These are phyloP conservation scores for Strobilomyces confusus DNA, from an alignment of 768 basidiomycete species.

Conservation along the genomic window DNA sequence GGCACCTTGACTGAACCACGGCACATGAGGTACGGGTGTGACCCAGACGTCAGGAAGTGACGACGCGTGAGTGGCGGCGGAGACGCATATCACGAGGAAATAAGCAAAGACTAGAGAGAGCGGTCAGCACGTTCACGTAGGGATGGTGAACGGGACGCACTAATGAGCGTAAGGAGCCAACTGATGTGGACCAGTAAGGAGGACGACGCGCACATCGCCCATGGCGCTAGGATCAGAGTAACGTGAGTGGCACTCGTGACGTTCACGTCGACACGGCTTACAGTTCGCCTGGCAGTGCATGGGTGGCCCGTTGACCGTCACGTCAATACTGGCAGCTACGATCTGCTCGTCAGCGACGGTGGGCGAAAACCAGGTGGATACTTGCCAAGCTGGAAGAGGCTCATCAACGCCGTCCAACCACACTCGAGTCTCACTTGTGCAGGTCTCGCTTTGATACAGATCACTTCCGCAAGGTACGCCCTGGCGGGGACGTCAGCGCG, in stretches of 20 bases:
- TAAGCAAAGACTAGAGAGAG: slow-evolving; percentile 44
- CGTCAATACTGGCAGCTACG: slow-evolving; percentile 46
- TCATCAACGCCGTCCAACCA: slow-evolving; percentile 48
- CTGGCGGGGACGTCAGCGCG: slow-evolving; percentile 11
- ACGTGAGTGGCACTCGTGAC: slow-evolving; percentile 4
- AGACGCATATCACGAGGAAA: slow-evolving; percentile 49
- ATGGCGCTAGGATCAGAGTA: slow-evolving; percentile 28
- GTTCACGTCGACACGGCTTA: slow-evolving; percentile 21
- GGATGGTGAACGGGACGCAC: slow-evolving; percentile 33
- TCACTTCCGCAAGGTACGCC: slow-evolving; percentile 34
- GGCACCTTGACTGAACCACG: slow-evolving; percentile 48
- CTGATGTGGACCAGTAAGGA: slow-evolving; percentile 43
- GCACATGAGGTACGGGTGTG: slow-evolving; percentile 45
- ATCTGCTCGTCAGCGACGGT: not conserved
- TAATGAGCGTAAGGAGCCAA: slow-evolving; percentile 46
- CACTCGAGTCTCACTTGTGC: slow-evolving; percentile 52
- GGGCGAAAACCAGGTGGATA: not conserved
- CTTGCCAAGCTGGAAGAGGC: slow-evolving; percentile 50
- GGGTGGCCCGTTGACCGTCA: slow-evolving; percentile 43
- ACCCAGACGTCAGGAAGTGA: slow-evolving; percentile 49
- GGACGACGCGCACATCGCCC: slow-evolving; percentile 45
- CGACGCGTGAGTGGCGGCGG: slow-evolving; percentile 42
- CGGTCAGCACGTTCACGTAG: not conserved
- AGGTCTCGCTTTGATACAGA: slow-evolving; percentile 35
- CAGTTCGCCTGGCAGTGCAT: slow-evolving; percentile 33